Evolutionary conservation across 768 basidiomycete species (phyloP), one percentile per base, ranked within the genome.

Genomic region (Boletus rufocinnamomeus): DNA sequence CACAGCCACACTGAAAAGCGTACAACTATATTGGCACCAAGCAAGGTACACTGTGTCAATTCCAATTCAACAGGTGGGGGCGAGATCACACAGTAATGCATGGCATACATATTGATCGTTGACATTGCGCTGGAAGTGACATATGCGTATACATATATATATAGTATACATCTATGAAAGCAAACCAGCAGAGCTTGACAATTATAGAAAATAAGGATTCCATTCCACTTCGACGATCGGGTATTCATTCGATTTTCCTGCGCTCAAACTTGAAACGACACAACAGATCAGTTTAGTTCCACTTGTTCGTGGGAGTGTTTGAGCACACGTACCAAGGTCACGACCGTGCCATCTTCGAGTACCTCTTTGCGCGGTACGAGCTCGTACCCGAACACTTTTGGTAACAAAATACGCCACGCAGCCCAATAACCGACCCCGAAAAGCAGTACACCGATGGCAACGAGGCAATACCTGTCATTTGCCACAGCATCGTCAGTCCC

Each of bases 391-490:
- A 84, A 81, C 16, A 82, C 65, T 16, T 71, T 72, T 10, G 84
- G 84, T 13, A 85, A 64, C 0, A 81, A 25, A 44, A 83, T 54
- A 0, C 83, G 75, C 84, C 84, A 85, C 6, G 66, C 71, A 0
- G 78, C 80, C 84, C 84, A 85, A 63, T 84, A 85, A 1, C 78
- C 32, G 1, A 81, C 75, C 8, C 84, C 84, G 16, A 70, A 16
- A 2, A 75, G 45, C 71, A 84, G 71, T 56, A 84, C 71, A 0
- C 64, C 79, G 54, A 84, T 84, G 1, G 81, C 84, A 1, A 84
- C 79, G 5, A 83, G 72, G 59, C 80, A 81, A 64, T 84, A 84
- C 58, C 81, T 82, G 25, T 32, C 21, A 30, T 47, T 49, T 43
- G 7, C 9, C 47, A 25, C 11, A 10, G 9, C 7, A 14, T 28